Percentiles rank a stretch among this genome's conserved stretches.
Conservation (phyloP, 164 flowering plant species). For the Nymphaea colorata region DNA sequence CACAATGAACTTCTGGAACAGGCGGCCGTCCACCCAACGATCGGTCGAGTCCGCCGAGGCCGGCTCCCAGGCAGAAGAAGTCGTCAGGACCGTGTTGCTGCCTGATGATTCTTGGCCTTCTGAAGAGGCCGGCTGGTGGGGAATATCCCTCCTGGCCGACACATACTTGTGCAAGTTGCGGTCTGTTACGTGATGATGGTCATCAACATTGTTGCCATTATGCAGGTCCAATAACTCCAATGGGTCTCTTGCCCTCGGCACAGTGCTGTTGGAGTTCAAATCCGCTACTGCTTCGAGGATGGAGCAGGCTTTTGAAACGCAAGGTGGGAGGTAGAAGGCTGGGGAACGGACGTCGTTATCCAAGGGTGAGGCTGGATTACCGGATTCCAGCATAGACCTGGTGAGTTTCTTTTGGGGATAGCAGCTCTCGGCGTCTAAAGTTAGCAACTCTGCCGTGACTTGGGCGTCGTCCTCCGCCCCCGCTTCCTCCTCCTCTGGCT, state of each 20-base stretch:
- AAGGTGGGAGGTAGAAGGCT: constrained; percentile 52
- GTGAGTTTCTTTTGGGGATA: not conserved
- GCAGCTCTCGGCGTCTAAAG: not conserved
- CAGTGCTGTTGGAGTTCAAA: constrained; percentile 53
- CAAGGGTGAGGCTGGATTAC: not conserved
- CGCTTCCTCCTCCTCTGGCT: too few species aligned
- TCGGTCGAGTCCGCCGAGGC: constrained; percentile 69
- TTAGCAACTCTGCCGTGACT: too few species aligned
- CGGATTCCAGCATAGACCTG: not conserved
- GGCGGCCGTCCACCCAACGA: constrained; percentile 15
- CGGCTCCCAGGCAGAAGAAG: constrained; percentile 64
- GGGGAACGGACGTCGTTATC: not conserved
- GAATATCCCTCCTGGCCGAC: constrained; percentile 52
- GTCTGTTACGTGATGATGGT: constrained; percentile 45
- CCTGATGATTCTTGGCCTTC: constrained; percentile 57
- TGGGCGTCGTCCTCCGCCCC: too few species aligned
- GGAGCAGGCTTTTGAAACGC: constrained; percentile 80
- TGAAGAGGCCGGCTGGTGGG: constrained; percentile 1
- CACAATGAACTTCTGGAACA: not conserved
- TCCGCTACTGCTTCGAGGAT: constrained; percentile 92
- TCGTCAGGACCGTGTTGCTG: constrained; percentile 53
- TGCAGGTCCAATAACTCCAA: constrained; percentile 18
- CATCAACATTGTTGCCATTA: constrained; percentile 49
- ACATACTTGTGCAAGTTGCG: constrained; percentile 90
- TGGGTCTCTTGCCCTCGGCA: not conserved